Evolutionary conservation across 1,139 yeast species (phyloP).

Genomic region (Candida sp.): DNA sequence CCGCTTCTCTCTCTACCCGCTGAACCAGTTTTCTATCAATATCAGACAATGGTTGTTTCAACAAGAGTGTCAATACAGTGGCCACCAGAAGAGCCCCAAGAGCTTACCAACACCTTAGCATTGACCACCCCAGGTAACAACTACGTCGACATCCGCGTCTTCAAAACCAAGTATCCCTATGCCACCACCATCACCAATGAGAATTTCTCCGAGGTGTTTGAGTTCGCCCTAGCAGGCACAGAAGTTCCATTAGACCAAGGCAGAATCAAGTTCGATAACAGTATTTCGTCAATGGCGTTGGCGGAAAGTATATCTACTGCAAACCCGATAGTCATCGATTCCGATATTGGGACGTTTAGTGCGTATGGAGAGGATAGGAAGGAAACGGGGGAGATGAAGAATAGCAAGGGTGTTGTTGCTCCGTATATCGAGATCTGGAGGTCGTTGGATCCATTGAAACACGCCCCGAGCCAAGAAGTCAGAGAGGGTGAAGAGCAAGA

Average conservation of each 20-base stretch:
- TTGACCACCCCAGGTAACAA: conserved; percentile 46
- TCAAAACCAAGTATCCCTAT: conserved; percentile 27
- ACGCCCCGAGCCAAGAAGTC: conserved; percentile 33
- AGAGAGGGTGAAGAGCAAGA: conserved; percentile 21
- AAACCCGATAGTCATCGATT: conserved; percentile 23
- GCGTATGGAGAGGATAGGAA: conserved; percentile 46
- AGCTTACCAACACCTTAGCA: conserved; percentile 56
- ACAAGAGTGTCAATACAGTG: conserved; percentile 57
- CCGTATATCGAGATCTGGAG: conserved; percentile 64
- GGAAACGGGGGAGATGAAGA: conserved; percentile 59
- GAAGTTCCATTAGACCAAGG: conserved; percentile 35
- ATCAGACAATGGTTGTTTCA: conserved; percentile 32
- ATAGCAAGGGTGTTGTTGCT: conserved; percentile 48
- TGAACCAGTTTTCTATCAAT: not conserved
- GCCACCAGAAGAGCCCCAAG: conserved; percentile 48
- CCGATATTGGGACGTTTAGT: conserved; percentile 52
- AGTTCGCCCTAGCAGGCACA: conserved; percentile 44
- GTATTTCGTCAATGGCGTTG: conserved; percentile 44
- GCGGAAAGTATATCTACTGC: conserved; percentile 24
- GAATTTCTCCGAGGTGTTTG: conserved; percentile 24
- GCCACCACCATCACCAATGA: not conserved
- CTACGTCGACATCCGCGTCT: conserved; percentile 49
- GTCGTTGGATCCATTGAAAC: conserved; percentile 44
- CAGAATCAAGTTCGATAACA: conserved; percentile 42
- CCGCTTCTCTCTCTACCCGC: too few relatives aligned